phyloP scores from a whole-genome alignment of 1,284 basidiomycete species.

The Microbotryomycetes sp. region DNA sequence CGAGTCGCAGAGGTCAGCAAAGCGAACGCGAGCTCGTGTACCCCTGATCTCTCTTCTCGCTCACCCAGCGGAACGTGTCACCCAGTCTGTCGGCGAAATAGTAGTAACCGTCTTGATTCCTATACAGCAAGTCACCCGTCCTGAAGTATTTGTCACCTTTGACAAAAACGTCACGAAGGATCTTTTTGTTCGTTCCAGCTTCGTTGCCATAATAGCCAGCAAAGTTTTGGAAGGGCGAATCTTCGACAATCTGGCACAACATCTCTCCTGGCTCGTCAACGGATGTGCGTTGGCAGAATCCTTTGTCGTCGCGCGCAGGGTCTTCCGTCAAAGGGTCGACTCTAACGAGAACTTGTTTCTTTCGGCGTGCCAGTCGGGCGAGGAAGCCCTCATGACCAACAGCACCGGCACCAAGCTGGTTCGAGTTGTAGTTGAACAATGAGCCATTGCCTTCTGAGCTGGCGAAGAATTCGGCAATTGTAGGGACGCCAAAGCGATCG shows the following conservation, averaged over 20 bases:
- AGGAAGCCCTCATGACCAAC: constrained; percentile 39
- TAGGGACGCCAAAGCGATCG: constrained; percentile 39
- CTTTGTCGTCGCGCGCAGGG: constrained; percentile 38
- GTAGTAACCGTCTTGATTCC: constrained; percentile 38
- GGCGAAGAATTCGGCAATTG: constrained; percentile 43
- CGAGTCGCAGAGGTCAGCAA: not conserved
- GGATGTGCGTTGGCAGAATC: constrained; percentile 32
- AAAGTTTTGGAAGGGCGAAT: constrained; percentile 23
- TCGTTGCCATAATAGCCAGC: constrained; percentile 29
- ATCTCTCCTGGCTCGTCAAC: constrained; percentile 40
- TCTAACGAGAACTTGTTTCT: constrained; percentile 38
- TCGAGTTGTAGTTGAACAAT: constrained; percentile 41
- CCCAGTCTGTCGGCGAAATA: constrained; percentile 38
- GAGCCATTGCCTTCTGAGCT: constrained; percentile 41
- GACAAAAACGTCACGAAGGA: constrained; percentile 39
- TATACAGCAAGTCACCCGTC: constrained; percentile 40
- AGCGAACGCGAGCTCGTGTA: not conserved
- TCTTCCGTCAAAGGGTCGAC: constrained; percentile 44
- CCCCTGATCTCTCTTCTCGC: no score
- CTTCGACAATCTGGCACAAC: constrained; percentile 37
- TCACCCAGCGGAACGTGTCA: constrained; percentile 42
- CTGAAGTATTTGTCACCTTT: constrained; percentile 42
- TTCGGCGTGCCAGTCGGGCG: constrained; percentile 26
- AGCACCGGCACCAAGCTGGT: constrained; percentile 41
- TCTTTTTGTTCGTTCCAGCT: constrained; percentile 40